Conservation (phyloP, 106 monocot species). For the Narthecium ossifragum region DNA sequence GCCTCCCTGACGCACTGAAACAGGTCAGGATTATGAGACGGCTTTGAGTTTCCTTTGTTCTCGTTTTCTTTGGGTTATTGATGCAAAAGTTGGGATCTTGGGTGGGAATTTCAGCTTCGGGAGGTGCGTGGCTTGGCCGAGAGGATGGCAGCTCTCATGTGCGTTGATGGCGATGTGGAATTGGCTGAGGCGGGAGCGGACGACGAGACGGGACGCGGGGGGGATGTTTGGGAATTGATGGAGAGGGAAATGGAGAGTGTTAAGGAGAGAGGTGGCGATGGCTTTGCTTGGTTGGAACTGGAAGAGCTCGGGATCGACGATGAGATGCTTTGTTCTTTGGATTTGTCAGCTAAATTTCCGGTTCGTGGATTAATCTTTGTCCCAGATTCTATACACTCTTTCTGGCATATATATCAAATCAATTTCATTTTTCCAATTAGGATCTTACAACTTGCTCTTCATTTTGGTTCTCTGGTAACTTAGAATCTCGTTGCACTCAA, state of each 20-base stretch:
- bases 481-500: slow-evolving; percentile 92
- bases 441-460: neutral
- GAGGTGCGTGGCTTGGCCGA: slow-evolving; percentile 77
- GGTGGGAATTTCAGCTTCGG: slow-evolving; percentile 35
- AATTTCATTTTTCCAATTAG: neutral
- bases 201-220: slow-evolving; percentile 5
- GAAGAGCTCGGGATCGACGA: slow-evolving; percentile 89
- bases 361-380: slow-evolving; percentile 19
- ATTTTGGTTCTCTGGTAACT: slow-evolving; percentile 10
- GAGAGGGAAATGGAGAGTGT: slow-evolving; percentile 46
- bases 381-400: neutral
- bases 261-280: slow-evolving; percentile 39
- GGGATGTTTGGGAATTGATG: slow-evolving; percentile 36
- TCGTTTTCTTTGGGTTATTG: neutral
- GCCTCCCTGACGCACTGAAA: slow-evolving; percentile 73
- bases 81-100: neutral
- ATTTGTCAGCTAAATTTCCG: slow-evolving; percentile 75
- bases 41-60: neutral
- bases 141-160: slow-evolving; percentile 96
- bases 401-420: neutral
- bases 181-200: slow-evolving; percentile 16
- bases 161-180: slow-evolving; percentile 63
- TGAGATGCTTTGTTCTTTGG: slow-evolving; percentile 62
- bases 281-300: slow-evolving; percentile 76
- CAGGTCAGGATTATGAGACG: slow-evolving; percentile 29